Evolutionary conservation across 306 rosid genomes (phyloP), one percentile per base, ranked within the genome.

Genomic region (Hippophae rhamnoides): DNA sequence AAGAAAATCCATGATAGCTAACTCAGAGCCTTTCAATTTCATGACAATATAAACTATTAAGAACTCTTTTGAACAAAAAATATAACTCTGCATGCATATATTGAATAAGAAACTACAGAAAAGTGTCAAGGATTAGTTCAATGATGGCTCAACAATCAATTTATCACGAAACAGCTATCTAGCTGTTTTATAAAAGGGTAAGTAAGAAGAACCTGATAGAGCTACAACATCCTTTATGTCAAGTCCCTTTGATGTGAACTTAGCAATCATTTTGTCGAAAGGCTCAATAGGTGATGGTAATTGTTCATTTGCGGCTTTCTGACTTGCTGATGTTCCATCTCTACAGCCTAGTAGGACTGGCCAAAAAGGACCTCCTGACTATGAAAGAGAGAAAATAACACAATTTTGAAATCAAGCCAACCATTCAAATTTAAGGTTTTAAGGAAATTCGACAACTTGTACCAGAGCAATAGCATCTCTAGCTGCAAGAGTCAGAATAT

Each of bases 351-450:
- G 76, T 40, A 75, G 65, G 59, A 86, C 81, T 7, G 51, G 43
- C 94, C 94, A 86, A 43, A 0, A 67, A 14, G 85, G 86, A 41
- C 94, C 89, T 61, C 89, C 83, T 9, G 77, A 49, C 86, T 81
- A 72, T 26, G 25, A 13, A 31, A 31, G 38, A 31, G 38, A 2
- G 27, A 53, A 9, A 44, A 13, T 44, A 9, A 13, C 7, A 38
- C 5, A 7, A 9, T 48, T 40, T 4, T 14, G 14, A 25, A 18
- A 48, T 9, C 6, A 41, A 47, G 11, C 1, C 6, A 11, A 7
- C 12, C 13, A 14, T 11, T 8, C 14, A 49, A 13, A 9, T 10
- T 48, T 48, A 48, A 49, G 6, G 13, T 3, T 6, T 40, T 5
- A 47, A 27, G 9, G 0, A 9, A 44, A 38, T 40, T 31, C 38